Evolutionary conservation across 768 basidiomycete genomes (phyloP).

Genomic region (Roridomyces roridus): DNA sequence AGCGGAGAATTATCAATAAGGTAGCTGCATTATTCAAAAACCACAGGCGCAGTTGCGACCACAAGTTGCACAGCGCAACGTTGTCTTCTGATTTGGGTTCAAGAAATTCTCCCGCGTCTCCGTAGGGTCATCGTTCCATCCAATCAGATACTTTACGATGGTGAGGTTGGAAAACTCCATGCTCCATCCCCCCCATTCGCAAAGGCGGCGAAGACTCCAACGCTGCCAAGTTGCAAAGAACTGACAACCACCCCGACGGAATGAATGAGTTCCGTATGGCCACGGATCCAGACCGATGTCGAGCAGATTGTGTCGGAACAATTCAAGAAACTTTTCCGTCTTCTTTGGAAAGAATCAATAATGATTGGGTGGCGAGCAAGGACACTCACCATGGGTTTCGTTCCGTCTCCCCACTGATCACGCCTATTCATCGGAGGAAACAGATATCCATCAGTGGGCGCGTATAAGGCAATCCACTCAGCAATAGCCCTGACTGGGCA

Average conservation of each 20-base stretch:
- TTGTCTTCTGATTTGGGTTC: conserved; percentile 33
- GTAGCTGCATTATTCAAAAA: neutral
- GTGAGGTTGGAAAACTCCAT: conserved; percentile 44
- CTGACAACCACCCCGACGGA: conserved; percentile 48
- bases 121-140: conserved; percentile 44
- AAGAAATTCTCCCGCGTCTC: conserved; percentile 42
- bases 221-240: conserved; percentile 38
- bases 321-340: conserved; percentile 42
- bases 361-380: neutral
- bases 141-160: conserved; percentile 49
- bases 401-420: conserved; percentile 32
- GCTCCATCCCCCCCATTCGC: conserved; percentile 56
- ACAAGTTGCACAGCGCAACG: conserved; percentile 32
- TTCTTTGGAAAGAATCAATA: conserved; percentile 29
- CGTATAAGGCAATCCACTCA: conserved; percentile 32
- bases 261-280: conserved; percentile 48
- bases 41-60: conserved; percentile 38
- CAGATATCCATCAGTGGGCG: conserved; percentile 34
- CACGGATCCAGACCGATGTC: conserved; percentile 44
- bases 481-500: conserved; percentile 42
- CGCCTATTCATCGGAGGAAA: conserved; percentile 37
- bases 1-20: too few relatives aligned
- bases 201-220: conserved; percentile 44
- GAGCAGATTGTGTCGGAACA: conserved; percentile 46
- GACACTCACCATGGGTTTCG: conserved; percentile 32